A percentile compares a stretch with the other conserved stretches of the same genome.
Conservation (phyloP, 2,329 filamentous ascomycete species). For the Ceratocystis variospora region DNA sequence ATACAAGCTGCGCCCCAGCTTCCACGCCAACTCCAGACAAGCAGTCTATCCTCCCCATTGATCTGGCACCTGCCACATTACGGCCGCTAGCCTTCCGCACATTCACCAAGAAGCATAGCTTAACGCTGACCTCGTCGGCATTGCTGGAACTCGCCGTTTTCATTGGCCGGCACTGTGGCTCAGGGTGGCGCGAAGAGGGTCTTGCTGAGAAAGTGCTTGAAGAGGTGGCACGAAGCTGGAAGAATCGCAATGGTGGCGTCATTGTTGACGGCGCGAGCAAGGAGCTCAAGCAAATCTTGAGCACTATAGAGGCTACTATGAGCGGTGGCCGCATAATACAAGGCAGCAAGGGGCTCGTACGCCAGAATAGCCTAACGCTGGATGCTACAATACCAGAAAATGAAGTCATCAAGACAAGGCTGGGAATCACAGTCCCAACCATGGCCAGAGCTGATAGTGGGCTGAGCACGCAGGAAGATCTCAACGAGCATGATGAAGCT, state of each 20-base stretch:
- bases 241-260: constrained; percentile 72
- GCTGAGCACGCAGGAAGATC: constrained; percentile 42
- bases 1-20: constrained; percentile 32
- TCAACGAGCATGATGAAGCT: constrained; percentile 44
- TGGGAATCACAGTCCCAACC: constrained; percentile 29
- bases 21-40: constrained; percentile 17
- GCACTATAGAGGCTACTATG: constrained; percentile 76
- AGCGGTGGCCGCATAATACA: constrained; percentile 58
- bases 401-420: constrained; percentile 40
- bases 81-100: constrained; percentile 85
- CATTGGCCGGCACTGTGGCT: constrained; percentile 84
- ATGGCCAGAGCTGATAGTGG: constrained; percentile 43
- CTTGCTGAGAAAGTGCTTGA: constrained; percentile 85
- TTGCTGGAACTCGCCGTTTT: constrained; percentile 75
- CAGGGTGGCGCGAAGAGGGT: constrained; percentile 91
- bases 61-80: constrained; percentile 74
- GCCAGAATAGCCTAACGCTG: constrained; percentile 52
- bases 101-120: constrained; percentile 93
- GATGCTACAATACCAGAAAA: constrained; percentile 35
- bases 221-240: constrained; percentile 84
- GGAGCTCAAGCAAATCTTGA: constrained; percentile 68
- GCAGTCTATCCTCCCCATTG: constrained; percentile 63
- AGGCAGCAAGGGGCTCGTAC: constrained; percentile 39
- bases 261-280: constrained; percentile 75
- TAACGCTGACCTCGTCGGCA: constrained; percentile 79